Evolutionary conservation across 768 basidiomycete species (phyloP), one percentile per base, ranked within the genome.

Genomic region (Auricularia cornea): DNA sequence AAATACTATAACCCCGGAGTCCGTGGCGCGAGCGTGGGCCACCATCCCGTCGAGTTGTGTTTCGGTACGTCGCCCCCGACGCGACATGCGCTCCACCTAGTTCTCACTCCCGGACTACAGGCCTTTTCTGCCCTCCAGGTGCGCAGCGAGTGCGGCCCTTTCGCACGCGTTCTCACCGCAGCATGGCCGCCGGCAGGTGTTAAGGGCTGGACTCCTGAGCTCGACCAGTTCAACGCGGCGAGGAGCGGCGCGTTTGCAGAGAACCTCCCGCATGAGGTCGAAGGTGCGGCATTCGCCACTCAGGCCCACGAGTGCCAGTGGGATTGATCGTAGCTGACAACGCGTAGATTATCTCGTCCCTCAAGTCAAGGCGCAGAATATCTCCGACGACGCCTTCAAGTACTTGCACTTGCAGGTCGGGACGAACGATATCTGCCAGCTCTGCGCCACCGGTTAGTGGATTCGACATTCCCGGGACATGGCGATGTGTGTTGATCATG

Each of bases 371-470:
- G 57, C 62, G 23, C 61, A 59, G n/a, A 60, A 65, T 29, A 35
- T 67, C 23, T 26, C 59, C 3, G 44, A 18, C 23, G 28, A 20
- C 8, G 54, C 54, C 16, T 63, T 63, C 62, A 67, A 64, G 59
- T 67, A 67, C 29, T 62, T 67, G 60, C 65, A 61, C 35, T 60
- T 67, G 23, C 66, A 67, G 56, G 51, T 67, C 28, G 66, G 66
- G 44, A 65, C 64, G 31, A 67, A 67, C 33, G 66, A 67, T 28
- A 65, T 67, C 4, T 67, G 66, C 31, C 59, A 62, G 33, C 48
- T 63, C 2, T 67, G 66, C 40, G 29, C 59, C 6, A 61, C 44
- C 6, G 28, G 28, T 31, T 8, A 2, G 54, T 57, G 10, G n/a
- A 8, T 8, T 40, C 38, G 8, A 8, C 8, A 40, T 40, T 8